phyloP scores from a whole-genome alignment of 192 early-diverging fungal genomes.

The Podila horticola region DNA sequence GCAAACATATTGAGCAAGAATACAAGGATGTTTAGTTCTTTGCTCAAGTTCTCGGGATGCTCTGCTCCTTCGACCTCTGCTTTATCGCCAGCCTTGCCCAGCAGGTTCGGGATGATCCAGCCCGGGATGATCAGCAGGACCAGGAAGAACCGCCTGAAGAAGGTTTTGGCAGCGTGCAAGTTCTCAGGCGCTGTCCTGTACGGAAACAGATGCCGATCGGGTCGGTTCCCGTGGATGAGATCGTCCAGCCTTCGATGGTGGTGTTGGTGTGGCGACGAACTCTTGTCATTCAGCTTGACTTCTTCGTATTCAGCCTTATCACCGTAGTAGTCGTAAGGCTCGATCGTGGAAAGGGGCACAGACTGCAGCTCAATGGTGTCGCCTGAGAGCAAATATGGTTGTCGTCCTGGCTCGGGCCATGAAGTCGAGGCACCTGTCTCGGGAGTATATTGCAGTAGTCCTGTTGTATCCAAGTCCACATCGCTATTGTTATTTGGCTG shows the following conservation, averaged over 20 bases:
- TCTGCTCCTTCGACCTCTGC: neutral
- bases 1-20: conserved; percentile 37
- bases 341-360: too few species aligned
- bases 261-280: neutral
- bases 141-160: conserved; percentile 17
- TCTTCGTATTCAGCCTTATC: too few species aligned
- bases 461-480: neutral
- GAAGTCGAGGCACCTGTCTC: neutral
- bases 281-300: neutral
- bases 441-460: neutral
- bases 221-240: conserved; percentile 8
- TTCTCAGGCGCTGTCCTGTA: conserved; percentile 16
- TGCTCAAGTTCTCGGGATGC: conserved; percentile 8
- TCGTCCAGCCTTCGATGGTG: conserved; percentile 3
- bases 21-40: conserved; percentile 8
- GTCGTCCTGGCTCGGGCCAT: neutral
- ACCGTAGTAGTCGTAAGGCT: too few species aligned
- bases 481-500: neutral
- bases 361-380: too few species aligned
- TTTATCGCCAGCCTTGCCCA: neutral
- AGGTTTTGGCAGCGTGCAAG: conserved; percentile 1
- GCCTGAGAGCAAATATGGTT: neutral
- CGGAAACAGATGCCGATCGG: conserved; percentile 25
- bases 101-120: conserved; percentile 24
- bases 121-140: conserved; percentile 31